Percentiles rank a stretch among this genome's conserved stretches.
Evolutionary conservation across 768 basidiomycete species (phyloP).

Genomic region (Strobilomyces dryophilus): DNA sequence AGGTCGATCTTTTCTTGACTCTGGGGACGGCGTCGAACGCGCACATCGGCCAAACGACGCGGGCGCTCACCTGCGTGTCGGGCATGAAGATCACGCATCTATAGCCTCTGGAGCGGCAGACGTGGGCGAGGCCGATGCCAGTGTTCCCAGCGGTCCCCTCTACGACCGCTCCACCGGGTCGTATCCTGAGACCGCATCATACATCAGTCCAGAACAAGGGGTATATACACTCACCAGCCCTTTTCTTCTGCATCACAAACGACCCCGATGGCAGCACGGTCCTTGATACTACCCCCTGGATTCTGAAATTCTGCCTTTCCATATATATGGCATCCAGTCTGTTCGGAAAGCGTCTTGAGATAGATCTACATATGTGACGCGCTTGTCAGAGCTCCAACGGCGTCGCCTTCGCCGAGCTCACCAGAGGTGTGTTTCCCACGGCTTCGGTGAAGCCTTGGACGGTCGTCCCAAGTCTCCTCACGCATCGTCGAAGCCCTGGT

Average conservation of each 20-base stretch:
- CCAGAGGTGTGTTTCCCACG: slow-evolving; percentile 91
- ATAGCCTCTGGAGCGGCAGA: slow-evolving; percentile 90
- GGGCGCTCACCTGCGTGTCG: slow-evolving; percentile 69
- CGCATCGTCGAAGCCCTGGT: neutral
- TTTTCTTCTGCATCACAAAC: slow-evolving; percentile 81
- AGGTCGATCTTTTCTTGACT: slow-evolving; percentile 99
- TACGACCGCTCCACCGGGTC: slow-evolving; percentile 93
- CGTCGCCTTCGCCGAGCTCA: slow-evolving; percentile 32
- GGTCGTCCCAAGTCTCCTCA: slow-evolving; percentile 38
- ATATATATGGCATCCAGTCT: slow-evolving; percentile 77
- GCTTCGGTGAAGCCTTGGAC: slow-evolving; percentile 83
- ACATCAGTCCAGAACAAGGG: neutral
- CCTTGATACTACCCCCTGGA: slow-evolving; percentile 97
- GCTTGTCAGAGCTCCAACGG: neutral
- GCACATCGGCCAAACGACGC: neutral
- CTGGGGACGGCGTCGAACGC: slow-evolving; percentile 35
- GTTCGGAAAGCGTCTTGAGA: slow-evolving; percentile 75
- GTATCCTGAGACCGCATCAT: slow-evolving; percentile 45
- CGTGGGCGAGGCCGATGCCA: slow-evolving; percentile 92
- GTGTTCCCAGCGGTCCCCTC: slow-evolving; percentile 99
- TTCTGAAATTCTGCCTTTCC: slow-evolving; percentile 99
- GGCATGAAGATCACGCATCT: slow-evolving; percentile 99
- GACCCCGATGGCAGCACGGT: slow-evolving; percentile 90
- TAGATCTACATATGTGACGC: slow-evolving; percentile 56
- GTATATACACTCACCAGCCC: slow-evolving; percentile 55